Conservation (phyloP, 495 filamentous ascomycete genomes). For the Xylaria scruposa region DNA sequence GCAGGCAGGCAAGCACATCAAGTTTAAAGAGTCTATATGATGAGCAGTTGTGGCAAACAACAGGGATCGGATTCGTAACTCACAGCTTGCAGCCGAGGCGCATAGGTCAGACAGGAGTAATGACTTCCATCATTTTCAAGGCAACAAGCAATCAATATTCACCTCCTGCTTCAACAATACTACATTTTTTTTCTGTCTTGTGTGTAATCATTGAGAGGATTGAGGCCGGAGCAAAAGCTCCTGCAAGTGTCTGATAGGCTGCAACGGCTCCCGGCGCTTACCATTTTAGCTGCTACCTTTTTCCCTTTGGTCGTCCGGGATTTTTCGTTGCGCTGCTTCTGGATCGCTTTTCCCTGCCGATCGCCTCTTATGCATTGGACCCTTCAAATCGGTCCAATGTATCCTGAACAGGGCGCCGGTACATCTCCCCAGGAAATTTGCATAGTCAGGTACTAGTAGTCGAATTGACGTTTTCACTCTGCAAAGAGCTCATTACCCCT, state of each 20-base stretch:
- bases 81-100: constrained; percentile 18
- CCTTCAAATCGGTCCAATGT: constrained; percentile 23
- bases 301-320: constrained; percentile 8
- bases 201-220: constrained; percentile 21
- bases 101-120: not conserved
- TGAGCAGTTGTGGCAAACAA: constrained; percentile 10
- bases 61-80: constrained; percentile 8
- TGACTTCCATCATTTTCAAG: constrained; percentile 9
- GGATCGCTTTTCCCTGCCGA: constrained; percentile 20
- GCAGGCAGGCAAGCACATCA: constrained; percentile 6
- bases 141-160: constrained; percentile 14
- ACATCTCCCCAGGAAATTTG: not conserved
- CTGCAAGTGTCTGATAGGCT: constrained; percentile 25
- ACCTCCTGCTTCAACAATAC: not conserved
- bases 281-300: constrained; percentile 24
- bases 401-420: constrained; percentile 2
- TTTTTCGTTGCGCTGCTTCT: constrained; percentile 20
- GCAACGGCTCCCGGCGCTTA: constrained; percentile 23
- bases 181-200: constrained; percentile 22
- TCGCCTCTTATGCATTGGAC: constrained; percentile 18
- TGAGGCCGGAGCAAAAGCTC: constrained; percentile 29
- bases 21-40: not conserved
- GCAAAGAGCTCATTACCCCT: not conserved
- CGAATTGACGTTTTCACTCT: not conserved
- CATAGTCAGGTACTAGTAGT: not conserved